phyloP scores from a whole-genome alignment of 495 filamentous ascomycete species.

The Trichoderma reesei region DNA sequence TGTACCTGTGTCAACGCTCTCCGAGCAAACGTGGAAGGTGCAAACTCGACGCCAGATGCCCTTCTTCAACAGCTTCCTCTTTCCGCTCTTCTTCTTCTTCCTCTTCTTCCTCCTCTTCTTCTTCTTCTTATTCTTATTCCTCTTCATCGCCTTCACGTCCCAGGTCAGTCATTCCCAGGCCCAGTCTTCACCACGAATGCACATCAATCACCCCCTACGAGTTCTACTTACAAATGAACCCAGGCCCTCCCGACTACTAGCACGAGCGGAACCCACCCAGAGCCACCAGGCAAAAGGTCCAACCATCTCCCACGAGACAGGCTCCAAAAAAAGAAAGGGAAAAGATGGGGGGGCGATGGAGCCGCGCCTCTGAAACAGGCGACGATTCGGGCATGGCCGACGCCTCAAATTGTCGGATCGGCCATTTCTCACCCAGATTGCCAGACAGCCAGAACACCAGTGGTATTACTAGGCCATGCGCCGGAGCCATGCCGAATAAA shows the following conservation, averaged over 20 bases:
- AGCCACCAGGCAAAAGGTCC: no score
- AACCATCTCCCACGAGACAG: neutral
- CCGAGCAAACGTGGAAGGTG: no score
- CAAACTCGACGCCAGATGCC: no score
- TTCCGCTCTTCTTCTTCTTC: neutral
- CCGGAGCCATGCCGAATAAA: conserved; percentile 2
- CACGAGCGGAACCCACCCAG: no score
- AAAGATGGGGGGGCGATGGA: conserved; percentile 7
- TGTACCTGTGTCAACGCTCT: neutral
- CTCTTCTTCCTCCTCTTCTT: neutral
- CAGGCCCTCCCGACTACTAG: neutral
- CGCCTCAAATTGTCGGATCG: neutral
- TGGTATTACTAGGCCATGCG: neutral
- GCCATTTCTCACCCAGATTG: neutral
- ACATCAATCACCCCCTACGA: no score
- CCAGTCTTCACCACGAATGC: no score
- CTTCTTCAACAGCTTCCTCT: neutral
- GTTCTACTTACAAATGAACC: neutral
- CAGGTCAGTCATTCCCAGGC: no score
- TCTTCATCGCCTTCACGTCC: no score
- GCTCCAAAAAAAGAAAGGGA: neutral
- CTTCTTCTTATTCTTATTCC: no score
- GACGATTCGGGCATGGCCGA: conserved; percentile 7
- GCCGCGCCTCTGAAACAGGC: neutral
- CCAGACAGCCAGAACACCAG: neutral